Evolutionary conservation across 768 basidiomycete genomes (phyloP).

Genomic region (Rhizopogon sp.): DNA sequence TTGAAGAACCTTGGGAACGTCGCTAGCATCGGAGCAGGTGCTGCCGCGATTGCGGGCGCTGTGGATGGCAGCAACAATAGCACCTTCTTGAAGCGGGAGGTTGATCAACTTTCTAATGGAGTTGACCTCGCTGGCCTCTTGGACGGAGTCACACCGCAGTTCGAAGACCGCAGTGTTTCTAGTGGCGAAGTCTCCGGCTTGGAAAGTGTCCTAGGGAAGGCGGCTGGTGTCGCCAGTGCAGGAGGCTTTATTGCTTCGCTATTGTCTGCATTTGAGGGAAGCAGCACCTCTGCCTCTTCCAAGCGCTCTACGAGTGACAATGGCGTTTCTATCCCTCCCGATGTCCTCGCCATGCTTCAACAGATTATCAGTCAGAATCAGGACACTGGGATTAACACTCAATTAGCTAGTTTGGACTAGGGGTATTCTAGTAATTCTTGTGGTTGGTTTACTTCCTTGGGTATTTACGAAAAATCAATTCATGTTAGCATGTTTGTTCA

Average conservation of each 20-base stretch:
- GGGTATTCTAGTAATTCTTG: too few species aligned
- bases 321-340: not conserved
- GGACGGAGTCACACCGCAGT: not conserved
- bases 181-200: too few species aligned
- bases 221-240: not conserved
- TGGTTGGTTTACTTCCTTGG: too few species aligned
- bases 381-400: too few species aligned
- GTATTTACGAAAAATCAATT: too few species aligned
- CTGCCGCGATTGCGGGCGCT: too few species aligned
- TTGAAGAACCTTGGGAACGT: not conserved
- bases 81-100: too few species aligned
- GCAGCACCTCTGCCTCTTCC: not conserved
- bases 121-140: not conserved
- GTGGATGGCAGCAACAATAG: not conserved
- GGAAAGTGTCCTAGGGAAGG: not conserved
- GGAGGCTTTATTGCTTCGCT: not conserved
- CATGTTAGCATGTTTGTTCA: too few species aligned
- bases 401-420: too few species aligned
- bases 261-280: not conserved
- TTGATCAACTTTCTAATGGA: not conserved
- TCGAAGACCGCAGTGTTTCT: not conserved
- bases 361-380: not conserved
- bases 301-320: not conserved
- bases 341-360: not conserved
- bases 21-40: not conserved